Percentiles rank a stretch among this genome's conserved stretches.
phyloP scores from a whole-genome alignment of 345 rosid genomes.

The Dimocarpus longan region DNA sequence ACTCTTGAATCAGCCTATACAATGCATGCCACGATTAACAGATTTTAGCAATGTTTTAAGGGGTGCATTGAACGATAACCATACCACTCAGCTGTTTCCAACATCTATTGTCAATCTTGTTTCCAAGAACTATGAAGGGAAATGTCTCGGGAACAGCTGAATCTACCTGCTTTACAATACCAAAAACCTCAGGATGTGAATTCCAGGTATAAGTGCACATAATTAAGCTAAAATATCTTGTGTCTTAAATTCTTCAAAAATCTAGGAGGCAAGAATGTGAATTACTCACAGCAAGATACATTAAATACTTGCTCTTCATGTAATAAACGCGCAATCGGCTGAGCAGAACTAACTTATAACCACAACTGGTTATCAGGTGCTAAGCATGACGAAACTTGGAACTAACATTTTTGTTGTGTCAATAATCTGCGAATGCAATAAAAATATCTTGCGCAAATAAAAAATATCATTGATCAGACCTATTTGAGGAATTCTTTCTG shows the following conservation, averaged over 20 bases:
- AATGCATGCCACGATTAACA: too few species aligned
- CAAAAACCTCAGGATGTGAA: neutral
- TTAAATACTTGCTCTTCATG: too few species aligned
- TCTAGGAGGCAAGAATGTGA: too few species aligned
- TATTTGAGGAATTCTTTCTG: conserved; percentile 73
- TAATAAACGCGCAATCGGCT: too few species aligned
- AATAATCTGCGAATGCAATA: neutral
- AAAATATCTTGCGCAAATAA: neutral
- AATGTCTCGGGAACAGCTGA: conserved; percentile 54
- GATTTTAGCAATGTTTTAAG: neutral
- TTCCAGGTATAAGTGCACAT: too few species aligned
- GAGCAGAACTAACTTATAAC: too few species aligned
- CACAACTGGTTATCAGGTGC: neutral
- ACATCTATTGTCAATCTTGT: conserved; percentile 78
- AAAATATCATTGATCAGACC: conserved; percentile 35
- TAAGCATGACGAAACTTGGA: too few species aligned
- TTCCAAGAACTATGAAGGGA: conserved; percentile 76
- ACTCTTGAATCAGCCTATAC: too few species aligned
- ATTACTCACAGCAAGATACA: too few species aligned
- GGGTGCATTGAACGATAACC: neutral
- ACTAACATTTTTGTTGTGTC: neutral
- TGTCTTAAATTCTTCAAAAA: too few species aligned
- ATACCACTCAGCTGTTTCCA: conserved; percentile 68
- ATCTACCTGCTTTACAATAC: conserved; percentile 50
- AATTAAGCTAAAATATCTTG: too few species aligned